Base-by-base conservation (phyloP, 2,329 filamentous ascomycete species). In the Alternaria alternata region DNA sequence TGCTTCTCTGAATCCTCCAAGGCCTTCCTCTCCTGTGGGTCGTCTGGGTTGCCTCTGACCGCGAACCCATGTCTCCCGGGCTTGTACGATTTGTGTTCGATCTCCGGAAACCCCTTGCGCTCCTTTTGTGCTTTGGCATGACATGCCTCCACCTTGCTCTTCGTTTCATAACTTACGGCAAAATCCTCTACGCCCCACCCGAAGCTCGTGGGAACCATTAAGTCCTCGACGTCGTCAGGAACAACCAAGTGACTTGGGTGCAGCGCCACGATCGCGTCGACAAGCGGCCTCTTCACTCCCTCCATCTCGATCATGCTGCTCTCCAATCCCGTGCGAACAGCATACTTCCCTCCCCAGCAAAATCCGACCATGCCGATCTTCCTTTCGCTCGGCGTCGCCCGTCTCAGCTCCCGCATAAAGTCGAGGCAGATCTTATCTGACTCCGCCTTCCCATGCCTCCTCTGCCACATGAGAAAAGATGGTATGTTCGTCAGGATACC, bases 301-400 rank as follows among this genome's bases (percentile, higher is more conserved):
- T 76, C 74, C 24, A 76, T 54, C 24, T 78, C 69, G 44, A 81
- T 75, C 73, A 72, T 74, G 55, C 78, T 77, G 26, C 56, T 64
- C 63, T 68, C 57, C 16, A 60, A 53, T 22, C 59, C 56, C 49
- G 59, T 58, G 28, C 67, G 57, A 22, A 69, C 42, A 16, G 65
- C 65, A 44, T 63, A 70, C 39, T 53, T 74, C 51, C 79, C 78
- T 20, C 77, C 78, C 78, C 77, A 80, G 65, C 78, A 81, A 54
- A 64, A 79, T 64, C 55, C 79, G 66, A 58, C 68, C 48, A 67
- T 68, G 4, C 66, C 69, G 57, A 68, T 76, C 67, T 80, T 81
- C 44, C 64, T 62, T 22, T 34, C 61, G 12, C 18, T 54, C 14
- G 72, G 73, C 9, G 72, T 78, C 18, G 64, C 75, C 12, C 66